phyloP scores from a whole-genome alignment of 1,284 basidiomycete genomes.

The Wolfiporia cocos region DNA sequence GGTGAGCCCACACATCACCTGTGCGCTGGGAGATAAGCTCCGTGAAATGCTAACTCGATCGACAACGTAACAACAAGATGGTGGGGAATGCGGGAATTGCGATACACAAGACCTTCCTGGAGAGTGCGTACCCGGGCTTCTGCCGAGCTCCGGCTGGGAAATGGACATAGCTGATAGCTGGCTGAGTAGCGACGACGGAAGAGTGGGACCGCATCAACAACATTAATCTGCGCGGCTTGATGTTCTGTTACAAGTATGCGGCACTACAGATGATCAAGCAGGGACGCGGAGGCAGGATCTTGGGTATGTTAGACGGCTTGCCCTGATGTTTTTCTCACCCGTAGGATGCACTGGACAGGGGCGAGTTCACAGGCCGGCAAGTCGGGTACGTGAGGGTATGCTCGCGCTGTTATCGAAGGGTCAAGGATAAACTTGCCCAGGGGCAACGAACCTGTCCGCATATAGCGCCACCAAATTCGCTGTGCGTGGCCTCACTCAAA shows the following conservation, averaged over 20 bases:
- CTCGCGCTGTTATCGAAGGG: no score
- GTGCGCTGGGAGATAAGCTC: no score
- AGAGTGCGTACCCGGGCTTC: constrained; percentile 11
- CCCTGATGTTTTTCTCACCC: background rate
- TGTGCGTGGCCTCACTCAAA: constrained; percentile 24
- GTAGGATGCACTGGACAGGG: background rate
- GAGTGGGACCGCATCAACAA: constrained; percentile 21
- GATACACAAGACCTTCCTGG: constrained; percentile 15
- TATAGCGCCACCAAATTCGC: constrained; percentile 23
- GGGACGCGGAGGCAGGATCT: constrained; percentile 29
- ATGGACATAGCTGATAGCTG: background rate
- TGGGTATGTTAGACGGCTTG: constrained; percentile 18
- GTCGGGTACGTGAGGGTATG: constrained; percentile 2
- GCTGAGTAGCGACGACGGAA: constrained; percentile 17
- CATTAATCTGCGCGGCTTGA: constrained; percentile 28
- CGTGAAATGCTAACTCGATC: background rate
- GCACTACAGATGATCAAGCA: constrained; percentile 29
- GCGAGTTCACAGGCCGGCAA: constrained; percentile 8
- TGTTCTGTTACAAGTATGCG: constrained; percentile 30
- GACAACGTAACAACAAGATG: constrained; percentile 18
- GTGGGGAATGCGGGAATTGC: constrained; percentile 28
- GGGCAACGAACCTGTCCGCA: constrained; percentile 5
- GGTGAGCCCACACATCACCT: constrained; percentile 3
- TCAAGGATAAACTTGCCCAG: no score
- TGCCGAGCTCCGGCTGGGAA: no score